phyloP scores from a whole-genome alignment of 345 rosid species.

The Raphanus sativus region DNA sequence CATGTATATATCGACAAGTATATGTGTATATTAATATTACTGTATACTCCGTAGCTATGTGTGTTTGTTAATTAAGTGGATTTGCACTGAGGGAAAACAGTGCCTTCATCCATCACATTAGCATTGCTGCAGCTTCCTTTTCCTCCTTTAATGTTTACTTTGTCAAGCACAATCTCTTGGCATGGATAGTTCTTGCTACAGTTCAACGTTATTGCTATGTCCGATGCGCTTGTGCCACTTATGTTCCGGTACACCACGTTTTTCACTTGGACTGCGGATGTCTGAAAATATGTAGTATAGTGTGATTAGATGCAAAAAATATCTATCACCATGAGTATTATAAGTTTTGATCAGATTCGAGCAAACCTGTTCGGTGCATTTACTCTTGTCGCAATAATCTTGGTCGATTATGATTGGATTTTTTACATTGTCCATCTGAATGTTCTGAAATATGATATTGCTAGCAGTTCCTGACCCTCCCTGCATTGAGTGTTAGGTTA shows the following conservation, averaged over 20 bases:
- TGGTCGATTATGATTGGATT: slow-evolving; percentile 91
- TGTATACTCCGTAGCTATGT: slow-evolving; percentile 1
- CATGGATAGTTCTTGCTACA: slow-evolving; percentile 71
- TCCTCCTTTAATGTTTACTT: slow-evolving; percentile 41
- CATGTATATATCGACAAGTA: slow-evolving; percentile 22
- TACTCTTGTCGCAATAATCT: slow-evolving; percentile 66
- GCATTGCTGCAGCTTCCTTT: slow-evolving; percentile 63
- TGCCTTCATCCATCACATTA: slow-evolving; percentile 43
- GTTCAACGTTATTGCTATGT: slow-evolving; percentile 58
- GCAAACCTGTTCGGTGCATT: slow-evolving; percentile 63
- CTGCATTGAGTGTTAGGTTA: slow-evolving; percentile 21
- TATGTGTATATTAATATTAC: neutral
- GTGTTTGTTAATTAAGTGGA: slow-evolving; percentile 11
- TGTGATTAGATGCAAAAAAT: neutral
- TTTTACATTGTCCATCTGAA: slow-evolving; percentile 65
- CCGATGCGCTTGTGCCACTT: slow-evolving; percentile 64
- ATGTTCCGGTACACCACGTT: slow-evolving; percentile 72
- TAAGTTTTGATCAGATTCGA: neutral
- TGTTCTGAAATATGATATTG: slow-evolving; percentile 65
- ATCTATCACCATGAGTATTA: neutral
- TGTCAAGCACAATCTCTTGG: slow-evolving; percentile 56
- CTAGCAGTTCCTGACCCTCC: slow-evolving; percentile 90
- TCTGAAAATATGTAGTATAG: slow-evolving; percentile 39
- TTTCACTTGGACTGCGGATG: slow-evolving; percentile 66
- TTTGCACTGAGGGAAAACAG: slow-evolving; percentile 57